phyloP scores from a whole-genome alignment of 345 rosid species.

The Eutrema heterophyllum region DNA sequence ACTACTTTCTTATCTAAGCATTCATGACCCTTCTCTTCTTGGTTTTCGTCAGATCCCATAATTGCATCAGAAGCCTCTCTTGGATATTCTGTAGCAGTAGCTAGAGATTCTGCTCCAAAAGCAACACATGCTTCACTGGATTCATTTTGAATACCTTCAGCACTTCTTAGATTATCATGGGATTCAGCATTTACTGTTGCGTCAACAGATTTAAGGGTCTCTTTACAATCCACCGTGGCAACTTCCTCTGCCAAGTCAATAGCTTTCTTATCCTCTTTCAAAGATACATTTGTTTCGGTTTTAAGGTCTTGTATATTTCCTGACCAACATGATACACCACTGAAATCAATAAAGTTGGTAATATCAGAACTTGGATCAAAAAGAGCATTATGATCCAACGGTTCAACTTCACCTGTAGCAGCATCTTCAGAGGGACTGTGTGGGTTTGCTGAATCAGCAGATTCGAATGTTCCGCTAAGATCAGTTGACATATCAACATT shows the following conservation, averaged over 20 bases:
- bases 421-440: conserved; percentile 14
- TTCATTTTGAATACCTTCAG: conserved; percentile 11
- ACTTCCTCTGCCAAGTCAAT: conserved; percentile 18
- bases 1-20: background rate
- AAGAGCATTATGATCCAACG: conserved; percentile 31
- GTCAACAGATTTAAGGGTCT: background rate
- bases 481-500: conserved; percentile 2
- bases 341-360: conserved; percentile 40
- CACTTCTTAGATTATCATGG: background rate
- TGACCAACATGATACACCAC: conserved; percentile 35
- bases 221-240: conserved; percentile 1
- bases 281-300: conserved; percentile 17
- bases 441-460: conserved; percentile 20
- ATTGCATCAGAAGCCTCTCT: background rate
- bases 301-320: conserved; percentile 33
- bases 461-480: background rate
- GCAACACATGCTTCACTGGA: background rate
- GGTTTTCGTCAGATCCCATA: conserved; percentile 6
- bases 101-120: no score
- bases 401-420: conserved; percentile 35
- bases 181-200: conserved; percentile 4
- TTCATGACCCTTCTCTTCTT: conserved; percentile 2
- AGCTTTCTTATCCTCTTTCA: conserved; percentile 23
- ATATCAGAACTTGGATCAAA: conserved; percentile 32
- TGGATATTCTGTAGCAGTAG: background rate